phyloP scores from a whole-genome alignment of 2,329 filamentous ascomycete genomes.

The Aspergillus aculeatinus region DNA sequence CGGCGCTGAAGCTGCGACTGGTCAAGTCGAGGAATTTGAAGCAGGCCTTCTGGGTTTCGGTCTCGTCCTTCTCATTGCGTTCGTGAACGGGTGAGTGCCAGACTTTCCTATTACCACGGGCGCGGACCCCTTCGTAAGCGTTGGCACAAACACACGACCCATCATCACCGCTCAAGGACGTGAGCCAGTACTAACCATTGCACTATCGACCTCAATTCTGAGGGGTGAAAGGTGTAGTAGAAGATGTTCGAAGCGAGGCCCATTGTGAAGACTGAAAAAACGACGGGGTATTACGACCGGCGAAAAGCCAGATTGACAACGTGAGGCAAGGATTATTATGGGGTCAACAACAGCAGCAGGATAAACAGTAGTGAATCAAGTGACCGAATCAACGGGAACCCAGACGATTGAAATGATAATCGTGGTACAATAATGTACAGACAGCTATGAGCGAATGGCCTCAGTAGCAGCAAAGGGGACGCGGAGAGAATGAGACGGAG shows the following conservation, averaged over 20 bases:
- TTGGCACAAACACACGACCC: conserved; percentile 14
- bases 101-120: conserved; percentile 67
- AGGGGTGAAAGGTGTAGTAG: conserved; percentile 74
- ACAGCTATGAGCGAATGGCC: conserved; percentile 3
- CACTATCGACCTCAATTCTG: conserved; percentile 75
- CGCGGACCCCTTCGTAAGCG: conserved; percentile 7
- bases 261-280: conserved; percentile 32
- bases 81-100: conserved; percentile 94
- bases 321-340: conserved; percentile 4
- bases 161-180: conserved; percentile 5
- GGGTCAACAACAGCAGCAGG: background rate
- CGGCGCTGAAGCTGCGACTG: conserved; percentile 86
- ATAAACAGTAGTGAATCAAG: background rate
- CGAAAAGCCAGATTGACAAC: background rate
- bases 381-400: conserved; percentile 11
- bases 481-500: too few relatives aligned
- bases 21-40: conserved; percentile 84
- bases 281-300: conserved; percentile 12
- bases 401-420: background rate
- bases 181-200: conserved; percentile 69
- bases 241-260: conserved; percentile 52
- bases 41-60: conserved; percentile 72
- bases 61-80: conserved; percentile 74
- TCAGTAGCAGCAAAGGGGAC: conserved; percentile 5
- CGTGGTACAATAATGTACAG: conserved; percentile 15